Evolutionary conservation across 169 alveolate species (phyloP).

Genomic region (Hammondia hammondi): DNA sequence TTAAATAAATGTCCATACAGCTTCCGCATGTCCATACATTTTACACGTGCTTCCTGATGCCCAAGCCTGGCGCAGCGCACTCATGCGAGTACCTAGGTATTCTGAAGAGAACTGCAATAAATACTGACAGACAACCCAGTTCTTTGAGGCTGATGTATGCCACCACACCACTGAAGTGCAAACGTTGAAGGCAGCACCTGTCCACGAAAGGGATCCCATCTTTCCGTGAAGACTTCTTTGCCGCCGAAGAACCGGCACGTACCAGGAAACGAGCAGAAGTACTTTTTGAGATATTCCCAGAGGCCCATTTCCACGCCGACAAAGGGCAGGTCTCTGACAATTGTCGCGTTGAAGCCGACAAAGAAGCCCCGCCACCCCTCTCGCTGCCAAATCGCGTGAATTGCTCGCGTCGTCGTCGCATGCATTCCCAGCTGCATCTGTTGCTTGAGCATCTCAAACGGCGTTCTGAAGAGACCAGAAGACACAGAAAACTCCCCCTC

Average conservation of each 20-base stretch:
- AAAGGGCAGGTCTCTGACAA: conserved; percentile 92
- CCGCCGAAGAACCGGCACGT: not conserved
- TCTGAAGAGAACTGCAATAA: no score
- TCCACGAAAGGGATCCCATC: no score
- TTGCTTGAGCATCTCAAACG: conserved; percentile 93
- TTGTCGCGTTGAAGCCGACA: conserved; percentile 84
- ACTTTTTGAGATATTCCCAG: conserved; percentile 75
- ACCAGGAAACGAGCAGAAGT: conserved; percentile 1
- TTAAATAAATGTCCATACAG: no score
- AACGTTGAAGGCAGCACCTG: no score
- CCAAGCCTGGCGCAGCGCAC: no score
- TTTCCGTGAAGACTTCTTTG: no score
- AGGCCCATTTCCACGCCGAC: conserved; percentile 89
- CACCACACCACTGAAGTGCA: no score
- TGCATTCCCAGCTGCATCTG: conserved; percentile 88
- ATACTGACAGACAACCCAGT: no score
- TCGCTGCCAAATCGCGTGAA: conserved; percentile 75
- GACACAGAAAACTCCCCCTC: not conserved
- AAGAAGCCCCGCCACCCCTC: conserved; percentile 87
- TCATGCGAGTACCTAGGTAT: no score
- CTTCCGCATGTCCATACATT: no score
- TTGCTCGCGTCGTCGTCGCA: conserved; percentile 77
- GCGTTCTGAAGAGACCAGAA: conserved; percentile 80
- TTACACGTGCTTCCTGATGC: no score
- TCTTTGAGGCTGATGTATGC: no score